Conservation (phyloP, 345 rosid species). For the Sonneratia alba region DNA sequence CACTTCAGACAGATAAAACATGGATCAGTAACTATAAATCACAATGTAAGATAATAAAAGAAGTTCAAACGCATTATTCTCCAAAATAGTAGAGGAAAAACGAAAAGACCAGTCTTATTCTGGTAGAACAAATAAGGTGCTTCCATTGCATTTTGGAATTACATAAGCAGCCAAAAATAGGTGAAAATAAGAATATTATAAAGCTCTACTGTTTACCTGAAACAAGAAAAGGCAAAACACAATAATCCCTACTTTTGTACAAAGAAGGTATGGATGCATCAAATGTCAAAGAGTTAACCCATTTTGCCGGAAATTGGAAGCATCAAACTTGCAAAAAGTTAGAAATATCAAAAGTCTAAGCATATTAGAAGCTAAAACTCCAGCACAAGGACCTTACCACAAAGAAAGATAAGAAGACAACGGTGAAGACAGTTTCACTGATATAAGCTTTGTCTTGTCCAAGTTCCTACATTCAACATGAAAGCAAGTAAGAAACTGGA, state of each 20-base stretch:
- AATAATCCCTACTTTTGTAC: not conserved
- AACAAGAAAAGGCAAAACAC: not conserved
- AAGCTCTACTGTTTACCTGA: not conserved
- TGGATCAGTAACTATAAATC: slow-evolving; percentile 2
- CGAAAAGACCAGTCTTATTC: not conserved
- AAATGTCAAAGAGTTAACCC: not conserved
- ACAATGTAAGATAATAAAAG: not conserved
- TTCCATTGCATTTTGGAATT: not conserved
- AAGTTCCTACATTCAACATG: slow-evolving; percentile 51
- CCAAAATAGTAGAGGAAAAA: not conserved
- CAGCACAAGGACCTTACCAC: slow-evolving; percentile 43
- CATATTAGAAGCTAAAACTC: not conserved
- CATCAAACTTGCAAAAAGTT: not conserved
- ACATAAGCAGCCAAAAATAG: not conserved
- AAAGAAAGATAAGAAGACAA: slow-evolving; percentile 54
- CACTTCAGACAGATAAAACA: slow-evolving; percentile 53
- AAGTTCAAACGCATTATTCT: slow-evolving; percentile 1
- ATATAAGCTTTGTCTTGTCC: slow-evolving; percentile 90
- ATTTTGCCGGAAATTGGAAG: not conserved
- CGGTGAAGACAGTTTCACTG: slow-evolving; percentile 74
- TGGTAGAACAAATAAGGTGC: not conserved
- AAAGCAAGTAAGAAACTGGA: not conserved
- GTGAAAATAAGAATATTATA: not conserved
- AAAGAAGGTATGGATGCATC: not conserved
- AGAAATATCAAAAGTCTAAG: not conserved